Base-by-base conservation (phyloP, 1,284 basidiomycete genomes). In the Melanopsichium pennsylvanicum region DNA sequence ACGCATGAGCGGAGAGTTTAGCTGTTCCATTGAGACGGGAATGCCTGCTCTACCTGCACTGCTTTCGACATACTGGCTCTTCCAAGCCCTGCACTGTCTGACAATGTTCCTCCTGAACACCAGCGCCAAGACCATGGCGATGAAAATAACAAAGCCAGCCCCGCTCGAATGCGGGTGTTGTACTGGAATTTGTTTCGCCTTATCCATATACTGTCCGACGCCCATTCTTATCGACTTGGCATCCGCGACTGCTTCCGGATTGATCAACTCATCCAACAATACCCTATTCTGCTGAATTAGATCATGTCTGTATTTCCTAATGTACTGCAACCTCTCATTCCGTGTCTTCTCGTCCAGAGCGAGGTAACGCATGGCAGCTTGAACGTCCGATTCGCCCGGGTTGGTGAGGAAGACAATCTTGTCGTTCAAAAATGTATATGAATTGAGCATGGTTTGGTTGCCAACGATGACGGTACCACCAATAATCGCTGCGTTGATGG, bases 401-500 rank as follows among this genome's bases (percentile, higher is more conserved):
- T 32, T 16, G 16, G 19, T 48, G 6, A 5, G n/a, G n/a, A 48
- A 48, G 15, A 48, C 46, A 9, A 40, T 26, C 9, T 39, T 5
- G 29, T 48, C 46, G 19, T 48, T 21, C 12, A 48, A 22, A 31
- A 48, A 48, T 2, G 36, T 40, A 21, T 48, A 48, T 9, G 36
- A 11, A 22, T 48, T 31, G 36, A 48, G 37, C 47, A 49, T 40
- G 3, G 37, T 41, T 21, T 40, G 37, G 15, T 48, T 38, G 12
- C 46, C 46, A 33, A 48, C 40, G 36, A 48, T 48, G 8, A 38
- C 29, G 15, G 26, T 38, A 18, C 46, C 34, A 7, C 36, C 46
- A 13, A 48, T 48, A 21, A 48, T 48, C 10, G 46, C 46, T 3
- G 46, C 46, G n/a, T 48, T 48, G 46, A 48, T 34, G 19, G 46